Evolutionary conservation across 2,329 filamentous ascomycete genomes (phyloP).

Genomic region (Blastomyces parvus): DNA sequence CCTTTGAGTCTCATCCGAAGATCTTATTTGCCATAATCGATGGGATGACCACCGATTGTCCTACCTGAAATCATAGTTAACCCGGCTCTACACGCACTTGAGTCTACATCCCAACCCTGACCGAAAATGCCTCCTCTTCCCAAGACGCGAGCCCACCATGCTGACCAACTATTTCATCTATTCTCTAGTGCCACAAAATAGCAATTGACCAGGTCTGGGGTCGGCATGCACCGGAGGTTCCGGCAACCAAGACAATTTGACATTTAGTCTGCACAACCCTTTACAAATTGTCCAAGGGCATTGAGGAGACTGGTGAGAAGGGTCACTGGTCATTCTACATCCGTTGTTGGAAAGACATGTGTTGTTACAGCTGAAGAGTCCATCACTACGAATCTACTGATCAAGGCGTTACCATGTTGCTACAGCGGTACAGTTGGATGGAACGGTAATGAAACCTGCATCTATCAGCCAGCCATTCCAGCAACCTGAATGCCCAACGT

Average conservation of each 20-base stretch:
- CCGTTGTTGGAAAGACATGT: not conserved
- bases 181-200: not conserved
- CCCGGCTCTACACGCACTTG: not conserved
- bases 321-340: not conserved
- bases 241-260: not conserved
- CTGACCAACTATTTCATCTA: not conserved
- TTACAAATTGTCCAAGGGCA: not conserved
- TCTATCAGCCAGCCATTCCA: not conserved
- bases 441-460: not conserved
- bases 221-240: not conserved
- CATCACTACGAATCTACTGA: not conserved
- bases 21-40: not conserved
- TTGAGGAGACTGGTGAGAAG: not conserved
- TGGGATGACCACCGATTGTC: not conserved
- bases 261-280: not conserved
- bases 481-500: not conserved
- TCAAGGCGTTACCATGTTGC: not conserved
- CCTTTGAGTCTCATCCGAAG: not conserved
- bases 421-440: not conserved
- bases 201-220: not conserved
- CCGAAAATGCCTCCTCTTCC: not conserved
- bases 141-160: not conserved
- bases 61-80: not conserved
- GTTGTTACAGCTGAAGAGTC: not conserved
- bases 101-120: not conserved